Conservation (phyloP, 1,139 yeast species). For the Zygosaccharomyces pseudobailii region DNA sequence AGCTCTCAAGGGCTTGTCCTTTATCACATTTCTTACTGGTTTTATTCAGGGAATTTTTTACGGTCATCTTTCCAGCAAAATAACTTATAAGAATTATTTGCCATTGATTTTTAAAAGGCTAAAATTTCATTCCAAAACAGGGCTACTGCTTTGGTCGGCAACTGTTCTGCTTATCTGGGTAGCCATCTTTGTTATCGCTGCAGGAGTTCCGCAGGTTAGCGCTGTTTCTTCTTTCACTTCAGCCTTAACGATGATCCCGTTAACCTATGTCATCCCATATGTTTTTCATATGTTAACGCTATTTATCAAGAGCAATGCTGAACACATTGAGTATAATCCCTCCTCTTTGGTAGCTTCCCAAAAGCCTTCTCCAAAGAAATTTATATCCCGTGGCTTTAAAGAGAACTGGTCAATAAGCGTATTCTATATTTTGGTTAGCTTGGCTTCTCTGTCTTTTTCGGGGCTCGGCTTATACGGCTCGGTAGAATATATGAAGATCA, state of each 20-base stretch:
- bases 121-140: neutral
- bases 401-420: neutral
- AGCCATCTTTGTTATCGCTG: neutral
- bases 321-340: neutral
- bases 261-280: slow-evolving; percentile 2
- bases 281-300: slow-evolving; percentile 1
- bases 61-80: slow-evolving; percentile 1
- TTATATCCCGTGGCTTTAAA: neutral
- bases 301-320: neutral
- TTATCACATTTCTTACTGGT: slow-evolving; percentile 1
- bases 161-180: neutral
- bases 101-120: neutral
- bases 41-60: slow-evolving; percentile 2
- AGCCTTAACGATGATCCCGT: slow-evolving; percentile 3
- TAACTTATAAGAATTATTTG: slow-evolving; percentile 1
- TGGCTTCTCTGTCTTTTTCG: slow-evolving; percentile 3
- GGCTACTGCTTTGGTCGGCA: slow-evolving; percentile 1
- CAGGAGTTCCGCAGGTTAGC: slow-evolving; percentile 5
- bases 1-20: slow-evolving; percentile 1
- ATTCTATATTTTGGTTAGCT: neutral
- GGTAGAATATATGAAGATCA: slow-evolving; percentile 2
- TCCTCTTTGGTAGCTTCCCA: neutral
- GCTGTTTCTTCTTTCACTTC: slow-evolving; percentile 5
- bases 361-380: neutral
- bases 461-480: slow-evolving; percentile 4